phyloP scores from a whole-genome alignment of 2,329 filamentous ascomycete genomes.

The Cladosporium sp. region DNA sequence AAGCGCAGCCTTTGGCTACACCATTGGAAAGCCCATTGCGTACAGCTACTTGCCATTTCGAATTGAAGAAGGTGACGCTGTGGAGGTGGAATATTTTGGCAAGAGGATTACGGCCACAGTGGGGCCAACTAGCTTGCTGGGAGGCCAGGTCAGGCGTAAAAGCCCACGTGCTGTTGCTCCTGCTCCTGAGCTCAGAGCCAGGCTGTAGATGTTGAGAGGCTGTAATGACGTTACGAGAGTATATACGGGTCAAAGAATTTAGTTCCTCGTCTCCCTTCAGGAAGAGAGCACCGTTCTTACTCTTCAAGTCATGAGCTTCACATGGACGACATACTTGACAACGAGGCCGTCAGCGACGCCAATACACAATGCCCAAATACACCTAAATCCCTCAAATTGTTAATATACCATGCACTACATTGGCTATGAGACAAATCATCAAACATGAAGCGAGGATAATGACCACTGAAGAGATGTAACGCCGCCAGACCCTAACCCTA shows the following conservation, averaged over 20 bases:
- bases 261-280: no score
- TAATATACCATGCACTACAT: no score
- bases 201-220: background rate
- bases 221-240: constrained; percentile 7
- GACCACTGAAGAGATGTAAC: no score
- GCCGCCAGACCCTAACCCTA: no score
- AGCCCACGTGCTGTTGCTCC: background rate
- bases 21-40: constrained; percentile 52
- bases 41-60: constrained; percentile 51
- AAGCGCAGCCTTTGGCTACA: constrained; percentile 56
- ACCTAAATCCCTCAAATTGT: no score
- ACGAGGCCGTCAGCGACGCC: no score
- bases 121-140: constrained; percentile 5
- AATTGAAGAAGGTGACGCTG: constrained; percentile 42
- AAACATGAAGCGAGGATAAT: no score
- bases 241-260: background rate
- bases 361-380: no score
- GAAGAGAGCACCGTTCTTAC: no score
- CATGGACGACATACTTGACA: no score
- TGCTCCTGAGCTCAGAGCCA: constrained; percentile 1
- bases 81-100: constrained; percentile 60
- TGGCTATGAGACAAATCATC: no score
- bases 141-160: background rate
- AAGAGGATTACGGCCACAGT: constrained; percentile 45
- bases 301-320: no score